phyloP scores from a whole-genome alignment of 1,284 basidiomycete genomes.

The Cyathus pygmaeus region DNA sequence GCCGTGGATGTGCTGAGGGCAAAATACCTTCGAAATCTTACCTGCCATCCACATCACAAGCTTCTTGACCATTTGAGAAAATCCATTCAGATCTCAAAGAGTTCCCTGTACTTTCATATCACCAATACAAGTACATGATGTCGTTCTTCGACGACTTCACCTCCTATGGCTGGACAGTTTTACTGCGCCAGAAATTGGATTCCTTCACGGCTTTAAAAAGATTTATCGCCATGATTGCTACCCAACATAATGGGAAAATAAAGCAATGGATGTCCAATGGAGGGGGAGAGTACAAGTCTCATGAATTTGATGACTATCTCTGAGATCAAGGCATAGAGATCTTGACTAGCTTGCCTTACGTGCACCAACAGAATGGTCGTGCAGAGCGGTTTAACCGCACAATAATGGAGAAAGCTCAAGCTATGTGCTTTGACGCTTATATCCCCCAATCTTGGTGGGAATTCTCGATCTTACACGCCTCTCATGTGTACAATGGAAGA shows the following conservation, averaged over 20 bases:
- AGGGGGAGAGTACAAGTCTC: no score
- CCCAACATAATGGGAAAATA: no score
- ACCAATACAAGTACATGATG: neutral
- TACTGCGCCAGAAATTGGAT: neutral
- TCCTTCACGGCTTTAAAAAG: neutral
- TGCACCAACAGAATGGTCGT: no score
- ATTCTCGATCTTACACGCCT: no score
- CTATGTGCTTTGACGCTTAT: no score
- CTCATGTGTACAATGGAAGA: no score
- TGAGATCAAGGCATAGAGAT: neutral
- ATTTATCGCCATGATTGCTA: no score
- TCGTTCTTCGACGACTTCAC: neutral
- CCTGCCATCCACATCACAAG: neutral
- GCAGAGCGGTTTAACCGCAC: no score
- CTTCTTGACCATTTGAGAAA: conserved; percentile 1
- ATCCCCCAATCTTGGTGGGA: no score
- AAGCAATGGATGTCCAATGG: no score
- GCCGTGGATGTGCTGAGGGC: neutral
- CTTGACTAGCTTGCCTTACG: no score
- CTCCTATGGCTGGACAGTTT: neutral
- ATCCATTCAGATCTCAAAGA: conserved; percentile 1
- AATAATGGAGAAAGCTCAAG: no score
- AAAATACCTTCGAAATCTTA: neutral
- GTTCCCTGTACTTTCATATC: neutral
- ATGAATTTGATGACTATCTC: neutral